Evolutionary conservation across 2,329 filamentous ascomycete species (phyloP).

Genomic region (Gliomastix tumulicola): DNA sequence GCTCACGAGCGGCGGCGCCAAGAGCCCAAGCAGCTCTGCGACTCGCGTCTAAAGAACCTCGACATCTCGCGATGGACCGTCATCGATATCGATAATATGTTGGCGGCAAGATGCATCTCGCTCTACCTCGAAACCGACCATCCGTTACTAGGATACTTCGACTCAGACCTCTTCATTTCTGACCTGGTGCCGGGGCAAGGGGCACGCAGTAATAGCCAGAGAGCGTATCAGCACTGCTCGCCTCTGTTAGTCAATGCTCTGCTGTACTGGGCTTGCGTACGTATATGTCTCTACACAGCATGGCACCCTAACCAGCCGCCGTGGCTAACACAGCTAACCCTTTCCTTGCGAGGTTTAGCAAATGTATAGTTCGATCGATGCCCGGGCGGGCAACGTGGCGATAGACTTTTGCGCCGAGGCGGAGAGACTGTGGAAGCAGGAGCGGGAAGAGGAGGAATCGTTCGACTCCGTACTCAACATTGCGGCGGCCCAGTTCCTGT

Average conservation of each 20-base stretch:
- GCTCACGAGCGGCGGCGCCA: background rate
- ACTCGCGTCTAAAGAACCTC: conserved; percentile 15
- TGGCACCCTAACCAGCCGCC: no score
- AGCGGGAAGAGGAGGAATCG: conserved; percentile 7
- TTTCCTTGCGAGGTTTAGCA: conserved; percentile 10
- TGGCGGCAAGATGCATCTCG: conserved; percentile 23
- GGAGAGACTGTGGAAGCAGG: conserved; percentile 12
- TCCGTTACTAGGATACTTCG: conserved; percentile 26
- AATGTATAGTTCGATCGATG: conserved; percentile 24
- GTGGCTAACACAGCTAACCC: no score
- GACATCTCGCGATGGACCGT: conserved; percentile 25
- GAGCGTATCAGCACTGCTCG: conserved; percentile 20
- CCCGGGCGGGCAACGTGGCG: conserved; percentile 8
- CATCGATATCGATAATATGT: conserved; percentile 16
- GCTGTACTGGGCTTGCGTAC: conserved; percentile 24
- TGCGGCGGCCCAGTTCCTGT: conserved; percentile 21
- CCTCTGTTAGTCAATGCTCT: conserved; percentile 22
- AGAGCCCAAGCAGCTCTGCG: background rate
- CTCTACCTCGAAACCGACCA: conserved; percentile 29
- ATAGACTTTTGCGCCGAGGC: conserved; percentile 15
- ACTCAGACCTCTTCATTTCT: conserved; percentile 22
- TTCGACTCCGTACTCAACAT: conserved; percentile 16
- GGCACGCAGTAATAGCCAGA: no score
- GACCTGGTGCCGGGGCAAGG: conserved; percentile 18
- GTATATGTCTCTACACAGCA: conserved; percentile 7